Evolutionary conservation across 2,329 filamentous ascomycete species (phyloP), one percentile per base, ranked within the genome.

Genomic region (Paramyrothecium roridum): DNA sequence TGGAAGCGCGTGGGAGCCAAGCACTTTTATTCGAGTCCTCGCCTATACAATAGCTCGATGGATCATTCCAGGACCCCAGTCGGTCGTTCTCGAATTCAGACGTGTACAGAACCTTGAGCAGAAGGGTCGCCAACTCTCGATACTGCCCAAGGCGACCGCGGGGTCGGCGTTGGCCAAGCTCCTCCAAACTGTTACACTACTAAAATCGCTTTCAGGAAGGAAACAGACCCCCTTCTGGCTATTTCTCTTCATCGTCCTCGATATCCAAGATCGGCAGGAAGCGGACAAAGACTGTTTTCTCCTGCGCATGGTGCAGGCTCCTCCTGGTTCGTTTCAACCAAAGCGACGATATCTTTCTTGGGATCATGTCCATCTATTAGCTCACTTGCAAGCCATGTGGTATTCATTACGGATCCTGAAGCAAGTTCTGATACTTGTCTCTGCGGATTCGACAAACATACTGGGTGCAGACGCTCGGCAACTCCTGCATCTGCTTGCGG

Each of bases 331-430:
- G 48, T 17, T 48, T 52, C 7, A 33, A 54, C 17, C 20, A 51
- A 12, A 30, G 45, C 7, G 51, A 50, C 2, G 50, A 8, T 53
- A 56, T 48, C 23, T 63, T 50, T 67, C 60, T 2, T 90, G 87
- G 88, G 73, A 80, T 11, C 72, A 80, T 19, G 69, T 88, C 47
- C 87, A 91, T 62, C 75, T 88, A 50, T 67, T 78, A 10, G 85
- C 86, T 1, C 83, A 87, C 59, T 68, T 85, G 0, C 82, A 87
- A 53, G 82, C 82, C 4, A 75, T 79, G 1, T 68, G 84, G 7
- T 89, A 89, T 63, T 88, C 86, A 1, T 64, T 89, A 1, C 77
- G 84, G n/a, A 64, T 75, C 22, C 54, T 85, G 3, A 58, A 80
- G 2, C 71, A 72, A 22, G 63, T 73, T 10, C 52, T 75, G 2